Evolutionary conservation across 257 asterid genomes (phyloP), one percentile per base, ranked within the genome.

Genomic region (Linderniella brevidens): DNA sequence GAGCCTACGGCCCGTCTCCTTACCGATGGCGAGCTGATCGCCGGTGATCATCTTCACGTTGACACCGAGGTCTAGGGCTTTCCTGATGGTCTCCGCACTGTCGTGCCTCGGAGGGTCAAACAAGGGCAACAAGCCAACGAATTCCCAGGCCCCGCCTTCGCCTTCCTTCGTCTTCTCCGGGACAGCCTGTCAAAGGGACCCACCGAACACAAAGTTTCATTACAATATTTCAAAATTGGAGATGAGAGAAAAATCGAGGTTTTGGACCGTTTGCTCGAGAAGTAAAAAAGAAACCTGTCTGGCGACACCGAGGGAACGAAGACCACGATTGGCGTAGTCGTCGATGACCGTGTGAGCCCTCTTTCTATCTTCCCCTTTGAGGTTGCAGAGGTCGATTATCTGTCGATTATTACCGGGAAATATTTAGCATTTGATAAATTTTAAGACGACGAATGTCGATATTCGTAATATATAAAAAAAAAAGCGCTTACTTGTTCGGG

Each of bases 21-120:
- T 86, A 2, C 92, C 96, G 5, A 86, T 86, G 56, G 96, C 94
- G 0, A 86, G 73, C 66, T 86, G 94, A 52, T 86, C 96, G 20
- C 96, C 94, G 0, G 96, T 82, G 64, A 86, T 82, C 96, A 86
- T 86, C 76, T 86, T 86, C 9, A 86, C 94, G 44, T 77, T 79
- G 19, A 86, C 92, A 17, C 92, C 96, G n/a, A 86, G 92, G 16
- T 82, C 83, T 52, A 86, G 86, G 53, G 96, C 96, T 56, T 75
- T 72, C 8, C 60, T 66, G 48, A 86, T 86, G 12, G 94, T 86
- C 59, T 85, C 96, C 18, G 86, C 92, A 72, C 96, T 85, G 19
- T 85, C 96, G 47, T 81, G 93, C 64, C 96, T 86, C 45, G 96
- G 96, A 35, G 96, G 96, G 42, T 86, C 96, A 52, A 86, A 82